Conservation (phyloP, 805 yeast species). For the Saccharomycopsis fermentans region DNA sequence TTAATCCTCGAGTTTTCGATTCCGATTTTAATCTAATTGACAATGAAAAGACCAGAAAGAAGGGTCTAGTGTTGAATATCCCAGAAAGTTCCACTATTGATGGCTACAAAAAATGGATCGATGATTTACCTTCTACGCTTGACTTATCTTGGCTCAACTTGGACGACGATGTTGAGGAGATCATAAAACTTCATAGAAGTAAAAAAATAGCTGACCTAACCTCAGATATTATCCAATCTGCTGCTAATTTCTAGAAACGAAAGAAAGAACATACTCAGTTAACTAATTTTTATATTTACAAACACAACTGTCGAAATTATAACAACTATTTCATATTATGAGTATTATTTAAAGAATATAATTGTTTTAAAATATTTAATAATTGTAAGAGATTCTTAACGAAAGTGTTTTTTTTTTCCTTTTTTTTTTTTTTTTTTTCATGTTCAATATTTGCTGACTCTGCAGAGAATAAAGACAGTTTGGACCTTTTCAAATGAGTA, state of each 20-base stretch:
- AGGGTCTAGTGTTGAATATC: slow-evolving; percentile 23
- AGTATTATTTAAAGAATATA: too few relatives aligned
- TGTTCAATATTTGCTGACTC: too few relatives aligned
- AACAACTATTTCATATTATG: too few relatives aligned
- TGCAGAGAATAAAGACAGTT: too few relatives aligned
- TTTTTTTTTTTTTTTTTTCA: too few relatives aligned
- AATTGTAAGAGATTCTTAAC: too few relatives aligned
- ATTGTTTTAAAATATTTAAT: too few relatives aligned
- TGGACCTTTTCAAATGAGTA: too few relatives aligned
- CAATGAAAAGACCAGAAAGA: slow-evolving; percentile 18
- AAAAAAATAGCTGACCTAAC: slow-evolving; percentile 6
- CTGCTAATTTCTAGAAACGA: background rate
- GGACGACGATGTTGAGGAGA: slow-evolving; percentile 32
- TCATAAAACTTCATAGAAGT: slow-evolving; percentile 21
- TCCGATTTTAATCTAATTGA: slow-evolving; percentile 33
- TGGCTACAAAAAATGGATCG: slow-evolving; percentile 40
- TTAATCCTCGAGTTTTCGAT: slow-evolving; percentile 32
- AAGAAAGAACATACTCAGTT: too few relatives aligned
- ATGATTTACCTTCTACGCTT: slow-evolving; percentile 39
- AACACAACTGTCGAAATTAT: too few relatives aligned
- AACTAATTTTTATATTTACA: too few relatives aligned
- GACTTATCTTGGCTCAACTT: slow-evolving; percentile 48
- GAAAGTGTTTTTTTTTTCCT: too few relatives aligned
- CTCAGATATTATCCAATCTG: background rate
- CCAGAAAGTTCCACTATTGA: slow-evolving; percentile 38